Evolutionary conservation across 2,329 filamentous ascomycete genomes (phyloP), one percentile per base, ranked within the genome.

Genomic region (Penicillium sp.): DNA sequence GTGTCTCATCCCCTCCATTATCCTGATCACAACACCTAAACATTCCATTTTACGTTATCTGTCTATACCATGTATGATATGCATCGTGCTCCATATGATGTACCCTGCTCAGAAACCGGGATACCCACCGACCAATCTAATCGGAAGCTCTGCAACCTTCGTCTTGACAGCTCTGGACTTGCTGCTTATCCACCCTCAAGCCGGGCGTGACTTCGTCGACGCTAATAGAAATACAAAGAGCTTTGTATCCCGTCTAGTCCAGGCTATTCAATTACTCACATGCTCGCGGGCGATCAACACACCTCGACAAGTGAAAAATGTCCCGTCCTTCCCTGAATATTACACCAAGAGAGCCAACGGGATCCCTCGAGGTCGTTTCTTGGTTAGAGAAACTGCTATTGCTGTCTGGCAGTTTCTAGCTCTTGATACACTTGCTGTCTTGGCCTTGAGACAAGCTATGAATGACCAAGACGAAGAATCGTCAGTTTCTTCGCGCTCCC

Each of bases 261-360:
- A 52, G 17, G 53, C 49, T 14, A 36, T 31, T 12, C 30, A 46
- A 9, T 14, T 61, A 0, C 19, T 67, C 9, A 37, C 56, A 6
- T 56, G 51, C 22, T 33, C 53, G 3, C 63, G 67, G 11, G 67
- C 60, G 1, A 45, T 69, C 4, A 53, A 56, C 10, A 69, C 66
- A 3, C 48, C 58, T 22, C 59, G 65, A 50, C 59, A 67, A 12
- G 55, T 52, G 10, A 69, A 62, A 47, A 64, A 64, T 26, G 35
- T 58, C 0, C 65, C 67, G 0, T 11, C 53, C 0, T 60, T 56
- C 5, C 62, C 61, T 26, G 47, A 25, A 3, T 65, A 65, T 19
- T 61, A 59, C 37, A 17, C 22, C 2, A 37, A 56, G 8, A 47
- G 36, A 43, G 42, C 50, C 4, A 38, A n/a, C 0, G 16, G 31